These are phyloP conservation scores for Pulicaria dysenterica DNA, from an alignment of 129 eudicot species.

Conservation along the genomic window DNA sequence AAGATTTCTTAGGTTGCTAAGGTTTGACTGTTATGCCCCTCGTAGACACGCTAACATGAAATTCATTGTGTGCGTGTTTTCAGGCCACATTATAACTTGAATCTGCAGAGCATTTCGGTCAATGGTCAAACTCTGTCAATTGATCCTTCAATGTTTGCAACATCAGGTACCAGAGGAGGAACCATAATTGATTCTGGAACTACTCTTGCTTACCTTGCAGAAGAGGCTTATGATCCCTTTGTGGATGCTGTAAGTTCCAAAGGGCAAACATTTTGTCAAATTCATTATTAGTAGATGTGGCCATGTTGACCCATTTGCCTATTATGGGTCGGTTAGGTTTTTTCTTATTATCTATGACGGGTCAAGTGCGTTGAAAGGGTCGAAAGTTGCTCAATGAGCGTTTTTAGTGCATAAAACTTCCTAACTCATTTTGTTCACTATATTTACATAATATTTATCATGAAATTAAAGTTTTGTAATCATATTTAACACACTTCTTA, in stretches of 20 bases:
- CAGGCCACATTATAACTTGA: constrained; percentile 8
- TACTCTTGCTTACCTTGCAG: constrained; percentile 93
- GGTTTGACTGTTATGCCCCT: not conserved
- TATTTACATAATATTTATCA: too few species aligned
- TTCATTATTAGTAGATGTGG: not conserved
- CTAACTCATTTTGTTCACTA: too few species aligned
- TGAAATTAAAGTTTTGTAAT: too few species aligned
- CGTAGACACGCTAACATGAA: not conserved
- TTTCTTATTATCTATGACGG: too few species aligned
- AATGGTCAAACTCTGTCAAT: not conserved
- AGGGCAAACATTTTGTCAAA: not conserved
- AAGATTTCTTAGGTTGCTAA: not conserved
- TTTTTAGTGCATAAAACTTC: too few species aligned
- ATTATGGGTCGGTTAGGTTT: too few species aligned
- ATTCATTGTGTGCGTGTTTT: not conserved
- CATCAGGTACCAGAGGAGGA: constrained; percentile 81
- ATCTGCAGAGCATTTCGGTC: constrained; percentile 14
- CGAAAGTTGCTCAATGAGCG: too few species aligned
- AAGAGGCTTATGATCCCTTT: constrained; percentile 84
- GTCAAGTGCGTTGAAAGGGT: too few species aligned
- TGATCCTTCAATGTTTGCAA: constrained; percentile 31
- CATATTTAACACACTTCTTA: too few species aligned
- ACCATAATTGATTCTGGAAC: constrained; percentile 98
- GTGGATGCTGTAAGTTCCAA: constrained; percentile 72
- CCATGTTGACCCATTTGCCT: too few species aligned